These are phyloP conservation scores for Blastocystis sp. DNA, from an alignment of 352 stramenopile genomes.

Conservation along the genomic window DNA sequence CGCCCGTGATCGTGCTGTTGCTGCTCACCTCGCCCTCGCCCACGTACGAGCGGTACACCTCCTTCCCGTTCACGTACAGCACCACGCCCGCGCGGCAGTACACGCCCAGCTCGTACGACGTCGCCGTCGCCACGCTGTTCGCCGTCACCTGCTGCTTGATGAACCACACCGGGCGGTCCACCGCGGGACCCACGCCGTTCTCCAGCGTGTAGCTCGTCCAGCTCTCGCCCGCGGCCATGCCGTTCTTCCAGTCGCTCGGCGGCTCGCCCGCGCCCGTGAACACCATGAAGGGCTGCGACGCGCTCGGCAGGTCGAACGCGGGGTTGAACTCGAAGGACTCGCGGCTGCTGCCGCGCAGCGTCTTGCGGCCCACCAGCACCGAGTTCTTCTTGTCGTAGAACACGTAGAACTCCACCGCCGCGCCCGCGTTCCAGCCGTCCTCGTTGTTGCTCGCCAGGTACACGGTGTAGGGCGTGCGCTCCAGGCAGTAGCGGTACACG, in stretches of 20 bases:
- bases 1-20: slow-evolving; percentile 33
- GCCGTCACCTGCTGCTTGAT: slow-evolving; percentile 16
- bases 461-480: slow-evolving; percentile 1
- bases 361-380: slow-evolving; percentile 12
- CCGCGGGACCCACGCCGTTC: slow-evolving; percentile 9
- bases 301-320: background rate
- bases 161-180: slow-evolving; percentile 61
- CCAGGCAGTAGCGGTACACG: slow-evolving; percentile 22
- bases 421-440: background rate
- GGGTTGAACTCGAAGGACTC: background rate
- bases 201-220: slow-evolving; percentile 1
- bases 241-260: background rate
- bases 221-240: background rate
- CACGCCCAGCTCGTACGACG: slow-evolving; percentile 32
- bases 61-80: slow-evolving; percentile 63
- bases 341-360: background rate
- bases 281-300: background rate
- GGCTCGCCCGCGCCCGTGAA: slow-evolving; percentile 21
- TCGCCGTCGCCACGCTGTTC: background rate
- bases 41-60: slow-evolving; percentile 60
- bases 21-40: slow-evolving; percentile 1
- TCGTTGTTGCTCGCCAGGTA: background rate
- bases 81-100: slow-evolving; percentile 65
- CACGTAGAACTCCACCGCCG: slow-evolving; percentile 45
- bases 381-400: background rate